Evolutionary conservation across 2,329 filamentous ascomycete genomes (phyloP), one percentile per base, ranked within the genome.

Genomic region (Beauveria australis): DNA sequence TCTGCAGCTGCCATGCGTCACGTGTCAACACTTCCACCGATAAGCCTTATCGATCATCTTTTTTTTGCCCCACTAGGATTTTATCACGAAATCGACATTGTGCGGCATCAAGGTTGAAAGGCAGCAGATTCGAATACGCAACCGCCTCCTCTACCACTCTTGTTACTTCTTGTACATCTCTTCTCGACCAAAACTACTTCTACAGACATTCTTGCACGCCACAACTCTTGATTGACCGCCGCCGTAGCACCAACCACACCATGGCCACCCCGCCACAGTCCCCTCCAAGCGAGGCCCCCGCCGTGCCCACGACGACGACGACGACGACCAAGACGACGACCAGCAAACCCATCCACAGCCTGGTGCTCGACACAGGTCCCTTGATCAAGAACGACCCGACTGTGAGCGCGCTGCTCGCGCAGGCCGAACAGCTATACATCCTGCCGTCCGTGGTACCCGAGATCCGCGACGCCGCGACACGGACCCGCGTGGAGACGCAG

Each of bases 361-460:
- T 97, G 56, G 83, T 97, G 30, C 82, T 99, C 66, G 94, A 99
- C 71, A 89, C 94, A 3, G 93, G 92, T 28, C 92, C 93, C 8
- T 86, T 99, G 63, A 92, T 99, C 73, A 93, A 93, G 72, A 97
- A 97, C 76, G 88, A 94, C 65, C 91, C 93, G 14, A 80, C 90
- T 12, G 84, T 94, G 26, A 95, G 91, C 51, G 91, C 89, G 0
- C 84, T 99, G 12, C 79, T 96, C 56, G 81, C 84, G 43, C 86
- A 91, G 71, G 87, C 91, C 53, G 87, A 94, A 68, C 78, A 82
- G 62, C 81, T 97, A 47, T 85, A 92, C 69, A 97, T 92, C 1
- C 89, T 93, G 0, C 92, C 92, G 0, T 87, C 89, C 8, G 91
- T 99, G 60, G 79, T 97, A 33, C 82, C 86, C 56, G 94, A 99